Conservation (phyloP, 2,329 filamentous ascomycete species). For the Cordyceps javanica region DNA sequence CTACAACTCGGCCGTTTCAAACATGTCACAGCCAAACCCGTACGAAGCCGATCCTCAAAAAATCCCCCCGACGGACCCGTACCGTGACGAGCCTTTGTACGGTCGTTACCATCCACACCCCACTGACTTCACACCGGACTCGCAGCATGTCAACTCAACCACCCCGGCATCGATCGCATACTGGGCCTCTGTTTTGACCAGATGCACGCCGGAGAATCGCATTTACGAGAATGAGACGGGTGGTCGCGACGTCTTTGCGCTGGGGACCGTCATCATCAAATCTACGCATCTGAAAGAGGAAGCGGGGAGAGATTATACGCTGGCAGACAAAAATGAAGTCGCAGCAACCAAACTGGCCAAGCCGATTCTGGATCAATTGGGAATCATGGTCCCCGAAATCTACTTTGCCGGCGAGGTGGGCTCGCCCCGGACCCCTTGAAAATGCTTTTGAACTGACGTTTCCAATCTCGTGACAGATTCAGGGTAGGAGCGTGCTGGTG, state of each 20-base stretch:
- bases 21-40: neutral
- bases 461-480: constrained; percentile 22
- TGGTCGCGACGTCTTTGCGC: constrained; percentile 35
- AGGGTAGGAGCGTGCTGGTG: constrained; percentile 28
- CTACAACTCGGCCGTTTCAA: neutral
- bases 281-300: constrained; percentile 27
- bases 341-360: constrained; percentile 27
- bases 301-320: constrained; percentile 28
- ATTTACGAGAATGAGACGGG: constrained; percentile 29
- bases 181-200: constrained; percentile 26
- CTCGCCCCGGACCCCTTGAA: constrained; percentile 1
- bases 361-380: neutral
- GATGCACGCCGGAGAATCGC: constrained; percentile 22
- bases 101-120: neutral
- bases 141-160: constrained; percentile 20
- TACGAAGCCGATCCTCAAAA: neutral
- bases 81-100: neutral
- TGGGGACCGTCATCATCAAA: constrained; percentile 34
- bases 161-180: constrained; percentile 23
- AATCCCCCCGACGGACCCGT: neutral
- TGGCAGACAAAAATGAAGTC: constrained; percentile 35
- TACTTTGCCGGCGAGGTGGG: constrained; percentile 33
- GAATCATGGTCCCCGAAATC: constrained; percentile 28
- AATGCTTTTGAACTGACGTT: neutral
- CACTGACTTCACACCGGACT: neutral